A percentile compares a stretch with the other conserved stretches of the same genome.
Evolutionary conservation across 2,329 filamentous ascomycete species (phyloP).

Genomic region (Epichloe bromicola): DNA sequence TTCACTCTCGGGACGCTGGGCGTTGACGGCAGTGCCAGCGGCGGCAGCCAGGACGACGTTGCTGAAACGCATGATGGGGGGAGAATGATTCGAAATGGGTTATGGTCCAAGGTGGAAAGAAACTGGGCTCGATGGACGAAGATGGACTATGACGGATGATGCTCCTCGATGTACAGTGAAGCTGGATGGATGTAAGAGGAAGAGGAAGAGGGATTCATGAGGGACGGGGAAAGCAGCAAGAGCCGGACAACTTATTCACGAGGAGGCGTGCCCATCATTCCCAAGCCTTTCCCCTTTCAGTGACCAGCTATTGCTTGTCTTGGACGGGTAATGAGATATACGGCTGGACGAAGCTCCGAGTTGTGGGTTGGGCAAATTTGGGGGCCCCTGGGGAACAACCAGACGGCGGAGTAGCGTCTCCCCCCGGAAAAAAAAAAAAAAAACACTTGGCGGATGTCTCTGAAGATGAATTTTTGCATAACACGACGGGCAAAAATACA

Average conservation of each 20-base stretch:
- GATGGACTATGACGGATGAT: background rate
- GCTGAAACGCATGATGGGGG: slow-evolving; percentile 13
- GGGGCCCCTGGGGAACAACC: no score
- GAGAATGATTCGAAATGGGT: background rate
- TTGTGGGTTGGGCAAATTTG: background rate
- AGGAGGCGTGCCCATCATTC: background rate
- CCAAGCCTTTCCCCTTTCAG: background rate
- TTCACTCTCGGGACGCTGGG: slow-evolving; percentile 34
- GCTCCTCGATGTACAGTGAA: background rate
- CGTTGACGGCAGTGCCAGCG: slow-evolving; percentile 13
- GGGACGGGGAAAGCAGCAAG: background rate
- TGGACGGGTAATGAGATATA: background rate
- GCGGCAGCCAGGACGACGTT: slow-evolving; percentile 11
- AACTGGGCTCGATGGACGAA: no score
- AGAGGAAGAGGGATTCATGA: background rate
- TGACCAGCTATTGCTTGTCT: background rate
- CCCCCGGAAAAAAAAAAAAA: background rate
- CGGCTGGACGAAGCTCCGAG: slow-evolving; percentile 1
- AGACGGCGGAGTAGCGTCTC: background rate
- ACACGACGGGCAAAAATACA: background rate
- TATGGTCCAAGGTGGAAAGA: background rate
- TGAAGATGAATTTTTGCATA: background rate
- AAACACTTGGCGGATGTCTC: background rate
- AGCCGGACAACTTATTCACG: background rate
- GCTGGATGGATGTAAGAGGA: background rate